phyloP scores from a whole-genome alignment of 139 green algal genomes.

The Coelastrella sp. region DNA sequence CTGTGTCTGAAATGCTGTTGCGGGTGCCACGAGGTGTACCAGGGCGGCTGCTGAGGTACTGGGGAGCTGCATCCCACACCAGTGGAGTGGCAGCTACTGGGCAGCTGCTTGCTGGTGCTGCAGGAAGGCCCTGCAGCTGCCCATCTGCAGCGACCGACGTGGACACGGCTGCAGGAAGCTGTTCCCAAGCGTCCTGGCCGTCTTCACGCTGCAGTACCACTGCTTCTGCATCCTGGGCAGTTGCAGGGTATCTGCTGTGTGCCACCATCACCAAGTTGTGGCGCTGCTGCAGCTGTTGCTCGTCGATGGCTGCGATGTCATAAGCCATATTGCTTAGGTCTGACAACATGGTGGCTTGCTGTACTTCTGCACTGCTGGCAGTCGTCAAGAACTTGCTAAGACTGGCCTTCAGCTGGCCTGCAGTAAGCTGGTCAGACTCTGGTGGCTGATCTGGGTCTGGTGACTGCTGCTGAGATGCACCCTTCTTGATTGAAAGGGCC shows the following conservation, averaged over 20 bases:
- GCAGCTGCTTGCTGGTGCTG: background rate
- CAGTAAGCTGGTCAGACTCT: background rate
- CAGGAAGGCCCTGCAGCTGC: background rate
- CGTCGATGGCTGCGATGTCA: slow-evolving; percentile 48
- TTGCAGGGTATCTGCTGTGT: background rate
- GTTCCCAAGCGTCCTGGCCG: background rate
- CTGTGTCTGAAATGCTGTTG: background rate
- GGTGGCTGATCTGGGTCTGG: background rate
- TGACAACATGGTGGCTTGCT: slow-evolving; percentile 52
- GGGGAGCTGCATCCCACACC: background rate
- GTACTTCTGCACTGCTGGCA: slow-evolving; percentile 46
- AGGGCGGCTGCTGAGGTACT: background rate
- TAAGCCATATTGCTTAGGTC: slow-evolving; percentile 69
- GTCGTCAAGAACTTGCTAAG: slow-evolving; percentile 43
- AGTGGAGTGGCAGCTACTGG: background rate
- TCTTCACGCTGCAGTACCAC: background rate
- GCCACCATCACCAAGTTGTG: slow-evolving; percentile 54
- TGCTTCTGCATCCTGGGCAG: background rate
- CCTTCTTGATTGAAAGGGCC: background rate
- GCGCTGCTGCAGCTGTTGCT: slow-evolving; percentile 25
- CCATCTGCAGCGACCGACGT: background rate
- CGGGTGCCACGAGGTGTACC: background rate
- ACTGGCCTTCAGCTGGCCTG: slow-evolving; percentile 19
- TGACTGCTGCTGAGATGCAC: too few relatives aligned
- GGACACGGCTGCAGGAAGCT: background rate